Conservation (phyloP, 805 yeast species). For the Crinitomyces ghanaensis region DNA sequence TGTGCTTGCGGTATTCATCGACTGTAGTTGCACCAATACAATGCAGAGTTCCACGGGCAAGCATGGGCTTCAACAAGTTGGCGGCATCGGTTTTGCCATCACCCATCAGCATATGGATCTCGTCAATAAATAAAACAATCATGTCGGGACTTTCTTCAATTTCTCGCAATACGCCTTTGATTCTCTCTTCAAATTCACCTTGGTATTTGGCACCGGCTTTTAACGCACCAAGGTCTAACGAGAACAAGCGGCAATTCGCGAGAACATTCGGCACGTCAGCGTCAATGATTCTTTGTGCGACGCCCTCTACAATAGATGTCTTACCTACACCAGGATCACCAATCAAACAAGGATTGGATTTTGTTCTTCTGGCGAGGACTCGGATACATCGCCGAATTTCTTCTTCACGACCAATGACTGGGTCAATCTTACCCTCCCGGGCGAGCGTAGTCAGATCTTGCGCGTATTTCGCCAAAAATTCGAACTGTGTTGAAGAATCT, state of each 20-base stretch:
- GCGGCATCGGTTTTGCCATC: conserved; percentile 98
- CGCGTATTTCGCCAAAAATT: conserved; percentile 82
- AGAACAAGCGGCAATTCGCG: conserved; percentile 68
- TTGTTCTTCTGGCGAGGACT: conserved; percentile 92
- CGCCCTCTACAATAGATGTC: conserved; percentile 96
- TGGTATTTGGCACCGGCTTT: conserved; percentile 98
- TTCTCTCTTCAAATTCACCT: conserved; percentile 97
- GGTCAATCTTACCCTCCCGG: conserved; percentile 88
- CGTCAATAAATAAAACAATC: conserved; percentile 90
- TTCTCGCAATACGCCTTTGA: conserved; percentile 92
- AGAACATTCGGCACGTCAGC: conserved; percentile 88
- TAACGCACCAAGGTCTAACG: conserved; percentile 89
- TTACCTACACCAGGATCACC: conserved; percentile 99
- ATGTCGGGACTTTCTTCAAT: conserved; percentile 70
- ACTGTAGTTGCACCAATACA: conserved; percentile 98
- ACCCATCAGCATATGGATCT: conserved; percentile 99
- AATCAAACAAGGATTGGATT: conserved; percentile 90
- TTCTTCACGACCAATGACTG: conserved; percentile 98
- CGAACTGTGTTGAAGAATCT: conserved; percentile 75
- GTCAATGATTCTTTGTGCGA: conserved; percentile 92
- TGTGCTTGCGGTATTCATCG: conserved; percentile 82
- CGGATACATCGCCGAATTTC: conserved; percentile 93
- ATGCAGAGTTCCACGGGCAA: conserved; percentile 91
- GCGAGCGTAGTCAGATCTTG: conserved; percentile 90
- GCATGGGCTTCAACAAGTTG: conserved; percentile 89